These are phyloP conservation scores for Acephala macrosclerotiorum DNA, from an alignment of 2,329 filamentous ascomycete species.

Conservation along the genomic window DNA sequence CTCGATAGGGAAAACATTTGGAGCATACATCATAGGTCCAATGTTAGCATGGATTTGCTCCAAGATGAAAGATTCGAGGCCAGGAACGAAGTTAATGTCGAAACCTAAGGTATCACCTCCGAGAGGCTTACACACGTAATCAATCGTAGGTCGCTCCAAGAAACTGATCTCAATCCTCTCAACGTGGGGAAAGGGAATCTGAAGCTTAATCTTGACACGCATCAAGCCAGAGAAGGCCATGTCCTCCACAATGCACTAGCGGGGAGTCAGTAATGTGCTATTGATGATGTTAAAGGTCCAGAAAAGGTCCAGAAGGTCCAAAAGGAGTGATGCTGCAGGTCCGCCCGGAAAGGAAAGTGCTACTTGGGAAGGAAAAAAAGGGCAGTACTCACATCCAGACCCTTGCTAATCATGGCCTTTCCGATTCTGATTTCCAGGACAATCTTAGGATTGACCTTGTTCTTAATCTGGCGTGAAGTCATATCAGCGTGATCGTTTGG, in stretches of 20 bases:
- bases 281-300: background rate
- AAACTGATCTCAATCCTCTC: constrained; percentile 97
- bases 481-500: constrained; percentile 93
- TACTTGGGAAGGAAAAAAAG: background rate
- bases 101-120: constrained; percentile 96
- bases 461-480: constrained; percentile 87
- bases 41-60: constrained; percentile 96
- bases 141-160: constrained; percentile 81
- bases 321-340: background rate
- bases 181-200: constrained; percentile 93
- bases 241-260: constrained; percentile 80
- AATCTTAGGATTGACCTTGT: constrained; percentile 96
- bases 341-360: background rate
- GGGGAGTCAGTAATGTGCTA: background rate
- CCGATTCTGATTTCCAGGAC: constrained; percentile 94
- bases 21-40: constrained; percentile 95
- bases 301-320: background rate
- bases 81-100: constrained; percentile 98
- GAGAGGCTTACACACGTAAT: constrained; percentile 97
- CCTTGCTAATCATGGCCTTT: constrained; percentile 97
- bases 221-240: constrained; percentile 96
- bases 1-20: constrained; percentile 97
- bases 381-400: constrained; percentile 69
- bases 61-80: constrained; percentile 90
- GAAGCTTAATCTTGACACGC: constrained; percentile 97